These are phyloP conservation scores for Phytophthora fragariaefolia DNA, from an alignment of 352 stramenopile species.

Conservation along the genomic window DNA sequence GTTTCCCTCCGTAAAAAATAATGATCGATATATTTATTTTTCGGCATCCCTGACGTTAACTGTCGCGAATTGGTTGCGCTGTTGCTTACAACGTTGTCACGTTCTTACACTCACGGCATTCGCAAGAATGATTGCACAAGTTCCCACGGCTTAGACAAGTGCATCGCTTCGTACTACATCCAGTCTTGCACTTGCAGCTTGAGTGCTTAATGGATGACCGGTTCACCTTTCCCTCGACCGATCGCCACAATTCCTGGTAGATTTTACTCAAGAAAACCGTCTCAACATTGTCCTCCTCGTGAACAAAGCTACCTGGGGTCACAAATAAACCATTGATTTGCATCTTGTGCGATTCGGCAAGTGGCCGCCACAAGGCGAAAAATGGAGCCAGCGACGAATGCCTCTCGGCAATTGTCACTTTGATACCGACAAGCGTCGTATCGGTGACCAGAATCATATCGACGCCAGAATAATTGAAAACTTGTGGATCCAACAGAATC, in stretches of 20 bases:
- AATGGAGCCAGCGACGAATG: slow-evolving; percentile 3
- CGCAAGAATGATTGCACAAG: background rate
- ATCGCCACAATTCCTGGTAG: background rate
- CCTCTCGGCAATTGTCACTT: slow-evolving; percentile 1
- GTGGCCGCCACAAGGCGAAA: background rate
- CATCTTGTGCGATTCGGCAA: slow-evolving; percentile 2
- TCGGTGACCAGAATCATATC: slow-evolving; percentile 6
- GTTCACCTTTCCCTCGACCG: background rate
- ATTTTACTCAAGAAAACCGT: background rate
- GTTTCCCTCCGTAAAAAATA: too few species aligned
- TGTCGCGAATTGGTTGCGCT: too few species aligned
- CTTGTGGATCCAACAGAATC: background rate
- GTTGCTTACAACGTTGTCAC: background rate
- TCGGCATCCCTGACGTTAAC: too few species aligned
- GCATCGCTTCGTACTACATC: background rate
- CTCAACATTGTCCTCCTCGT: background rate
- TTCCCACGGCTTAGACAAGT: background rate
- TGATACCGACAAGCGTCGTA: background rate
- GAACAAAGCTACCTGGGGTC: slow-evolving; percentile 1
- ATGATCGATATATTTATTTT: too few species aligned
- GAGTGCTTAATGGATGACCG: background rate
- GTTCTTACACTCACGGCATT: background rate
- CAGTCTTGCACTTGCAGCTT: slow-evolving; percentile 1
- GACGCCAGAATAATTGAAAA: slow-evolving; percentile 2
- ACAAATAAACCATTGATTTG: slow-evolving; percentile 8